Evolutionary conservation across 2,329 filamentous ascomycete genomes (phyloP), one percentile per base, ranked within the genome.

Genomic region (Talaromyces amestolkiae): DNA sequence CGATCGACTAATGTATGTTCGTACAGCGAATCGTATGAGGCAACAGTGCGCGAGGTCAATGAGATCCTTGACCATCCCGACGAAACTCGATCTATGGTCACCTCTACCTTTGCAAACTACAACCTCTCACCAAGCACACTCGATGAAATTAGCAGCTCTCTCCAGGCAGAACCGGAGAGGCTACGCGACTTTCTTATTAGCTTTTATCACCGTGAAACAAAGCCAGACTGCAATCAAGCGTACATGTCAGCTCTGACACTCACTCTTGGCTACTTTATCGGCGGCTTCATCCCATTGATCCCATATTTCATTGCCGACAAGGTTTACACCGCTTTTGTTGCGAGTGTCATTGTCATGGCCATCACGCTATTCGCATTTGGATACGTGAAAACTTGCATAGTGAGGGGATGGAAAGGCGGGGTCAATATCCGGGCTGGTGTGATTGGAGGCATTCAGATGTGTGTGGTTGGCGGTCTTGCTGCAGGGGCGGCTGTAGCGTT

Each of bases 401-500:
- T 82, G 54, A 74, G 79, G n/a, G 80, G 81, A 33, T 81, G 79
- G 80, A 67, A 66, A 41, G 79, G 79, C 1, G 69, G 69, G 47
- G 76, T 78, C 4, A 86, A 84, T 69, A 79, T 85, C 69, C 69
- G 79, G 41, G 83, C 84, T 1, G 86, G 85, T 10, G 70, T 86
- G 15, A 84, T 82, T 76, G 87, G 87, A 7, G 87, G 87, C 0
- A 59, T 87, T 33, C 86, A 90, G 77, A 91, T 89, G 74, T 77
- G 89, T 53, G 71, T 88, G 22, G 84, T 91, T 53, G 89, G 89
- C 35, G 85, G 87, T 15, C 68, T 89, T 64, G 89, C 89, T 5
- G 89, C 89, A 0, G 88, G 85, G 1, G 87, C 87, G 9, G 88
- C 88, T 24, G 89, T 90, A 75, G 82, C 78, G 3, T 84, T 90